phyloP scores from a whole-genome alignment of 2,329 filamentous ascomycete species.

The Claviceps sp. region DNA sequence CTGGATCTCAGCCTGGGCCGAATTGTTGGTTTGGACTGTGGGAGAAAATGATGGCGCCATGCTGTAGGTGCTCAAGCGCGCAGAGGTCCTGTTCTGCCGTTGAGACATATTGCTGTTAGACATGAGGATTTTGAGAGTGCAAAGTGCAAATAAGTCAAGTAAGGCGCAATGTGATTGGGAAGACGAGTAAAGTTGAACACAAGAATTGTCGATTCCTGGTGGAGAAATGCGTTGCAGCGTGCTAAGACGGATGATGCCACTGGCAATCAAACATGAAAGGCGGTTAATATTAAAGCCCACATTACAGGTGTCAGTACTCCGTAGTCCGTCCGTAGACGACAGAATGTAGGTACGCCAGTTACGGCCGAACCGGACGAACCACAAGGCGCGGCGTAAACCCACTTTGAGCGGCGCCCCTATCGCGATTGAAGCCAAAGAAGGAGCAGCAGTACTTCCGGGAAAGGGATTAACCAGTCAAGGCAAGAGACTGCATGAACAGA shows the following conservation, averaged over 20 bases:
- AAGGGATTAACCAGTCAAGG: slow-evolving; percentile 1
- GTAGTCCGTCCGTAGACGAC: neutral
- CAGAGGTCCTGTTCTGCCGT: slow-evolving; percentile 36
- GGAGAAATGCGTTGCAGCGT: neutral
- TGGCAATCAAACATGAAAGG: neutral
- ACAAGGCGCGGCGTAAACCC: neutral
- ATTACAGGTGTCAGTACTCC: neutral
- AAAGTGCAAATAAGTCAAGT: neutral
- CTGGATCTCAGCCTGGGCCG: slow-evolving; percentile 42
- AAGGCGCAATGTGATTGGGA: neutral
- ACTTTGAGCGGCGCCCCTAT: neutral
- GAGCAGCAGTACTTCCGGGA: slow-evolving; percentile 4
- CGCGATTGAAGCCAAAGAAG: neutral
- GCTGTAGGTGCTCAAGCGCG: slow-evolving; percentile 48
- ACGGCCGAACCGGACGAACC: slow-evolving; percentile 5
- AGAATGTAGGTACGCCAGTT: slow-evolving; percentile 1
- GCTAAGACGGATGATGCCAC: neutral
- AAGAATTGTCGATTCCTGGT: neutral
- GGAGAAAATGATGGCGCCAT: slow-evolving; percentile 47
- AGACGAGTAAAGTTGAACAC: neutral
- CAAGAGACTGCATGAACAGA: neutral
- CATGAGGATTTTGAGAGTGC: neutral
- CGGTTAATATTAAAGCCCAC: neutral
- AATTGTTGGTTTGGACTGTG: slow-evolving; percentile 39
- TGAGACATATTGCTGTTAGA: slow-evolving; percentile 8